Percentiles rank a stretch among this genome's conserved stretches.
Conservation (phyloP, 768 basidiomycete genomes). For the Lactifluus echinatus region DNA sequence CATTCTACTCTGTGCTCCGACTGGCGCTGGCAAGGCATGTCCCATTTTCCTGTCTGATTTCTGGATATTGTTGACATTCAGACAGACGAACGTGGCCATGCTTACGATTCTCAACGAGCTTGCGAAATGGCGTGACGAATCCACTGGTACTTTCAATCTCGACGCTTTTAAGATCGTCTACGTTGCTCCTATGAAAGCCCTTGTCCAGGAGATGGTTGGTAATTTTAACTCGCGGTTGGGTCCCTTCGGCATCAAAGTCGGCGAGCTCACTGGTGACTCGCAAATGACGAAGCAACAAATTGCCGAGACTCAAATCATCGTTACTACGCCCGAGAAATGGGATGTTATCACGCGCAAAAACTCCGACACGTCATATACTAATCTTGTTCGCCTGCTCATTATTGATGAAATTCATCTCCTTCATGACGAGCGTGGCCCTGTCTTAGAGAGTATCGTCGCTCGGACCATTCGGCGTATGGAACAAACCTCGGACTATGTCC, state of each 20-base stretch:
- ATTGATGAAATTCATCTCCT: conserved; percentile 97
- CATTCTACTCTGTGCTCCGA: conserved; percentile 91
- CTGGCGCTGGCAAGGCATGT: conserved; percentile 93
- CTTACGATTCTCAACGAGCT: conserved; percentile 89
- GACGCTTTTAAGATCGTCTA: conserved; percentile 95
- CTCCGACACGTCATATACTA: conserved; percentile 94
- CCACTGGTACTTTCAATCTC: conserved; percentile 71
- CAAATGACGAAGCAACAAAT: conserved; percentile 99
- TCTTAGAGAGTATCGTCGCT: conserved; percentile 84
- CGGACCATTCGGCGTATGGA: conserved; percentile 91
- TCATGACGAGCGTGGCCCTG: conserved; percentile 97
- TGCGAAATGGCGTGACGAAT: conserved; percentile 75
- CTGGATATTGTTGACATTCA: conserved; percentile 22
- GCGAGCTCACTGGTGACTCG: conserved; percentile 93
- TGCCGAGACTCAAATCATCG: conserved; percentile 93
- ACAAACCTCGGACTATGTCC: conserved; percentile 86
- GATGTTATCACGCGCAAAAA: conserved; percentile 98
- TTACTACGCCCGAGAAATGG: conserved; percentile 99
- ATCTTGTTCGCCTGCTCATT: conserved; percentile 91
- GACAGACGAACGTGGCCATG: conserved; percentile 95
- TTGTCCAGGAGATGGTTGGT: conserved; percentile 98
- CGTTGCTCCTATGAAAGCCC: conserved; percentile 97
- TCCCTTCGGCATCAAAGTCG: conserved; percentile 71
- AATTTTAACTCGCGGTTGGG: conserved; percentile 78
- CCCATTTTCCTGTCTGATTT: background rate